A percentile compares a stretch with the other conserved stretches of the same genome.
Conservation (phyloP, 257 asterid species). For the Gardenia jasminoides region DNA sequence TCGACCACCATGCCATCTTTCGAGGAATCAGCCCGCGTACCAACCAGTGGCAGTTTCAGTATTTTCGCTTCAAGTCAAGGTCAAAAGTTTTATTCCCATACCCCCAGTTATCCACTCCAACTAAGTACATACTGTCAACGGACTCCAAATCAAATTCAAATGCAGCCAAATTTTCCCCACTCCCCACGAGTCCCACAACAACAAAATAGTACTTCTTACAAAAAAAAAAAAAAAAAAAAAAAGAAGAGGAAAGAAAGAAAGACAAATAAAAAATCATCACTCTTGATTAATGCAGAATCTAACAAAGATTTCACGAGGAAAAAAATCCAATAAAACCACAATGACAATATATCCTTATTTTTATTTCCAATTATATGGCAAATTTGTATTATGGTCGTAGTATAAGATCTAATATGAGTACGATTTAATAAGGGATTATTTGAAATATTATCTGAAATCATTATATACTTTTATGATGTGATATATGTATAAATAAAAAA, state of each 20-base stretch:
- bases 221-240: background rate
- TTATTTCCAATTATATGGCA: too few species aligned
- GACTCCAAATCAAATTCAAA: conserved; percentile 35
- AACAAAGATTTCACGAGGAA: too few species aligned
- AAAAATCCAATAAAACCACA: background rate
- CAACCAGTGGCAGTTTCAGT: conserved; percentile 29
- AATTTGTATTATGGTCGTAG: too few species aligned
- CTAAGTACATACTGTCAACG: conserved; percentile 13
- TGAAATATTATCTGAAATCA: too few species aligned
- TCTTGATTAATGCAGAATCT: too few species aligned
- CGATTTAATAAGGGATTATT: too few species aligned
- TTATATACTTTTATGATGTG: too few species aligned
- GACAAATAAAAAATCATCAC: background rate
- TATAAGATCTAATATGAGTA: too few species aligned
- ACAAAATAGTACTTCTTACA: background rate
- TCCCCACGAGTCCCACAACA: background rate
- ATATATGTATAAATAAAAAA: too few species aligned
- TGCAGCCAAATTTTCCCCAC: conserved; percentile 19
- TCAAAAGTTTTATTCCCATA: background rate
- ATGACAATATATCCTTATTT: too few species aligned
- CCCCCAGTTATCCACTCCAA: conserved; percentile 3
- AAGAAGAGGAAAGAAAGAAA: background rate
- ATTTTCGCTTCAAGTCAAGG: conserved; percentile 17
- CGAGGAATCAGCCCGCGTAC: conserved; percentile 10
- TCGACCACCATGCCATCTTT: background rate